Conservation (phyloP, 2,329 filamentous ascomycete species). For the Talaromyces islandicus region DNA sequence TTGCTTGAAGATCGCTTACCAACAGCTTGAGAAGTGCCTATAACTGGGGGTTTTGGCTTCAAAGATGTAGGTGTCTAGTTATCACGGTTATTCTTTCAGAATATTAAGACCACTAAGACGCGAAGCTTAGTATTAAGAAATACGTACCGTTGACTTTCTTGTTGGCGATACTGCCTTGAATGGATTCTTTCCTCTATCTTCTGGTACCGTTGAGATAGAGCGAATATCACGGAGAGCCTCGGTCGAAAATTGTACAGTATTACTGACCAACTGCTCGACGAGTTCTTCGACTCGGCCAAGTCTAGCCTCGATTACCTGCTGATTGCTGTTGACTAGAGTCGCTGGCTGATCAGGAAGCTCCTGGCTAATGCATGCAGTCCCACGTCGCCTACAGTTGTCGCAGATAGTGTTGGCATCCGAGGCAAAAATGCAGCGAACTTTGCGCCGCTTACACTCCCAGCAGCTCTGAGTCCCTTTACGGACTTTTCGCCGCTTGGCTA, state of each 20-base stretch:
- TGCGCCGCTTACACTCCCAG: slow-evolving; percentile 15
- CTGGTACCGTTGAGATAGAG: neutral
- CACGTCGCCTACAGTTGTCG: slow-evolving; percentile 22
- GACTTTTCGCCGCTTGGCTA: slow-evolving; percentile 15
- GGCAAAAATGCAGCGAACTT: slow-evolving; percentile 27
- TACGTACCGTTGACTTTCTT: neutral
- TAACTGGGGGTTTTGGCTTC: neutral
- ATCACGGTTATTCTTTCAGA: neutral
- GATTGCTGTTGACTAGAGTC: slow-evolving; percentile 14
- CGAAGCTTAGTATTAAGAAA: neutral
- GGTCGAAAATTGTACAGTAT: neutral
- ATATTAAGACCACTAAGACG: neutral
- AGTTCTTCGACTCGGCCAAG: slow-evolving; percentile 13
- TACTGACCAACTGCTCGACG: slow-evolving; percentile 36
- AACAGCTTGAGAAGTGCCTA: neutral
- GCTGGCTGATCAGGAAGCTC: slow-evolving; percentile 36
- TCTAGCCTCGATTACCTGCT: slow-evolving; percentile 5
- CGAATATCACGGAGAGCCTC: neutral
- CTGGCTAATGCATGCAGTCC: slow-evolving; percentile 40
- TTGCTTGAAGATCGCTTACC: neutral
- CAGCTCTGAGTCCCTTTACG: slow-evolving; percentile 32
- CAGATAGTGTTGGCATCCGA: slow-evolving; percentile 16
- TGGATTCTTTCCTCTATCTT: neutral
- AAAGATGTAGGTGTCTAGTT: neutral
- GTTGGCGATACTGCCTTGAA: neutral